Conservation (phyloP, 306 rosid genomes). For the Leucaena leucocephala region DNA sequence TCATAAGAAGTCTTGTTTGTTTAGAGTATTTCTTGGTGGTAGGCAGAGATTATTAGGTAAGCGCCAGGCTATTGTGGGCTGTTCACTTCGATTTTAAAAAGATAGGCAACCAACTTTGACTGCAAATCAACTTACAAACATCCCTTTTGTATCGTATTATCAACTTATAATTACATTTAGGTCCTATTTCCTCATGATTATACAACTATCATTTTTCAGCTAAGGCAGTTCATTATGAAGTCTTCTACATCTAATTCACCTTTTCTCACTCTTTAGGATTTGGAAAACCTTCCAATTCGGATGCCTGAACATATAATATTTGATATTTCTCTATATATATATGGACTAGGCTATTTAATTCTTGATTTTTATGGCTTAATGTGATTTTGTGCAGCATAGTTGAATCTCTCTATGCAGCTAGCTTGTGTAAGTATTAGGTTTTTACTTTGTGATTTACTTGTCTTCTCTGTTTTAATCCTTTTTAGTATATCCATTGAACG, state of each 20-base stretch:
- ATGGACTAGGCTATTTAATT: neutral
- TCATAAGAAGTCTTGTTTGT: neutral
- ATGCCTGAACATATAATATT: neutral
- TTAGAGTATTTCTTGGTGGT: neutral
- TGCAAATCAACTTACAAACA: neutral
- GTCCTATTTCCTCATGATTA: neutral
- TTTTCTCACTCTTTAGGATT: neutral
- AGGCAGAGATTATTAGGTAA: slow-evolving; percentile 27
- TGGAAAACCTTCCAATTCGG: neutral
- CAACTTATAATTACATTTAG: slow-evolving; percentile 13
- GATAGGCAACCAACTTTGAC: slow-evolving; percentile 27
- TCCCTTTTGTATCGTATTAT: neutral
- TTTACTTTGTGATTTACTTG: neutral
- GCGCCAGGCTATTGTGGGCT: neutral
- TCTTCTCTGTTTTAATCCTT: neutral
- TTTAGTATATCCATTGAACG: neutral
- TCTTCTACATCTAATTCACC: neutral
- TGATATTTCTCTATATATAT: too few relatives aligned
- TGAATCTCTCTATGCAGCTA: neutral
- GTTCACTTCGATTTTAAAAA: neutral
- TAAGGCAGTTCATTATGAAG: neutral
- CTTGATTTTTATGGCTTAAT: neutral
- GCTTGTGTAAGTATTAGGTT: neutral
- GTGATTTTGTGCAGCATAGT: neutral
- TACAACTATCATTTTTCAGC: neutral